phyloP scores from a whole-genome alignment of 1,139 yeast genomes.

The Wickerhamomyces sp. region DNA sequence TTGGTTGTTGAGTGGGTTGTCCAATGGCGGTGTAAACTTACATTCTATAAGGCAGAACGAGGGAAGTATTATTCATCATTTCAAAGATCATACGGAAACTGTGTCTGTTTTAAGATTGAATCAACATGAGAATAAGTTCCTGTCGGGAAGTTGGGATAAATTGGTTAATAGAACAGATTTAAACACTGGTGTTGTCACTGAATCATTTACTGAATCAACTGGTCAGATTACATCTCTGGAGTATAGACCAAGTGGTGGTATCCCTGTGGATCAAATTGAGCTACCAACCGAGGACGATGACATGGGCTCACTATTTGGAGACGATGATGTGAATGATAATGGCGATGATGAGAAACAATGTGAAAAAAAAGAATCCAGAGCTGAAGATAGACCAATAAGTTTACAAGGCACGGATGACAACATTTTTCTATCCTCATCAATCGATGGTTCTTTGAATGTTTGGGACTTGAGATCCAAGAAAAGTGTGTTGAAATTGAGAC shows the following conservation, averaged over 20 bases:
- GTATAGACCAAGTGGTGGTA: slow-evolving; percentile 70
- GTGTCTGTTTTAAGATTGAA: slow-evolving; percentile 69
- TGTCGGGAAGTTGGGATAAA: slow-evolving; percentile 93
- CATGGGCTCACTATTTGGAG: slow-evolving; percentile 24
- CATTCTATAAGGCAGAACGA: slow-evolving; percentile 82
- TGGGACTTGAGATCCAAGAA: slow-evolving; percentile 70
- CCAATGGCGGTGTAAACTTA: slow-evolving; percentile 80
- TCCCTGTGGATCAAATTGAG: slow-evolving; percentile 25
- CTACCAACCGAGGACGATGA: slow-evolving; percentile 31
- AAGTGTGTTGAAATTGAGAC: slow-evolving; percentile 50
- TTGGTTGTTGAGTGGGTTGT: slow-evolving; percentile 82
- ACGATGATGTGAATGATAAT: slow-evolving; percentile 26
- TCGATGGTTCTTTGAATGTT: slow-evolving; percentile 76
- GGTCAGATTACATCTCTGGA: slow-evolving; percentile 81
- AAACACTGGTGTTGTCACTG: slow-evolving; percentile 55
- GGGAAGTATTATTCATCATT: slow-evolving; percentile 76
- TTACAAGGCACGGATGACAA: slow-evolving; percentile 36
- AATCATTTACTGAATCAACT: slow-evolving; percentile 45
- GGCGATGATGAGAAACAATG: too few relatives aligned
- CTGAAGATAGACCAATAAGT: neutral
- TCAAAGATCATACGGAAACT: slow-evolving; percentile 65
- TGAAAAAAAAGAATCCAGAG: neutral
- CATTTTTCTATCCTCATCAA: slow-evolving; percentile 72
- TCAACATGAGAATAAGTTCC: slow-evolving; percentile 40
- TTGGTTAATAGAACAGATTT: slow-evolving; percentile 80